Evolutionary conservation across 2,329 filamentous ascomycete species (phyloP), one percentile per base, ranked within the genome.

Genomic region (Sordariomycetes sp.): DNA sequence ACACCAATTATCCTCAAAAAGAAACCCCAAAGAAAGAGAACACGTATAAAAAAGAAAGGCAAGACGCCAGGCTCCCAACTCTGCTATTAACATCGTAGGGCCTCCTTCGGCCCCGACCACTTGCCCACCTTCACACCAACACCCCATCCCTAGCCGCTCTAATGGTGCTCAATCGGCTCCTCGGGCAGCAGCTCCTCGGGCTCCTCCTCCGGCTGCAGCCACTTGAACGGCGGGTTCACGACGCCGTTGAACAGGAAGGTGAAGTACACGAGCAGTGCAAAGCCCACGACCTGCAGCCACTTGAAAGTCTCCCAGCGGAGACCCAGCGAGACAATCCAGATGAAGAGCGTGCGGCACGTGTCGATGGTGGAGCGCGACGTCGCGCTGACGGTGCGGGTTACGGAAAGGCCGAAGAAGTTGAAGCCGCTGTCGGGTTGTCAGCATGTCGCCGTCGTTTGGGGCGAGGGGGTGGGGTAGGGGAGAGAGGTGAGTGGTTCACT

Each of bases 221-320:
- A 81, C 68, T 82, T 81, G 60, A 95, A 74, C 1, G 94, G 94
- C 24, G 90, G 89, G 59, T 83, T 77, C n/a, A 97, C 80, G 59
- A 99, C 82, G 61, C 95, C 90, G 70, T 97, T 97, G 77, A 97
- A 97, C 50, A 97, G 70, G 71, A 96, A 96, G 1, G 92, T 99
- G 62, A 94, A 95, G 68, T 96, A 99, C 15, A 99, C 94, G 39
- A 99, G 79, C 62, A 96, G 74, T 1, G 75, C 87, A 64, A 99
- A 99, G 1, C 94, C 94, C 2, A 82, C 69, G 15, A 99, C 89
- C 72, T 99, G 94, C 7, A 99, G 80, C 87, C 89, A 95, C 73
- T 97, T 97, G 81, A 99, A 97, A 0, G 83, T 85, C 74, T 99
- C 94, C 94, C 94, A 99, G 60, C 91, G 91, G 2, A 99, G 80